Base-by-base conservation (phyloP, 345 rosid genomes). In the Salix suchowensis region DNA sequence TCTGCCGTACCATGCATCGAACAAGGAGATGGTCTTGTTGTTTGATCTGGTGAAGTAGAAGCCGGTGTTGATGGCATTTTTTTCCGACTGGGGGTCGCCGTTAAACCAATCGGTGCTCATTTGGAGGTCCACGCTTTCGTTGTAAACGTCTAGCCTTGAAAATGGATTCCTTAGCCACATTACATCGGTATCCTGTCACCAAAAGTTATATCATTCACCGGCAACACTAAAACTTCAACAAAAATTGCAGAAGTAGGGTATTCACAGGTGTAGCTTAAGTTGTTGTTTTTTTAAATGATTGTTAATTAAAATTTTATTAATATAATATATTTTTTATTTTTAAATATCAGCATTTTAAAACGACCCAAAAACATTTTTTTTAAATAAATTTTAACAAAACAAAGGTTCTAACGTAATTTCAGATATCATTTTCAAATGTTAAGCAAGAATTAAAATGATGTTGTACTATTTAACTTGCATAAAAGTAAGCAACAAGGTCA, bases 131-230 rank as follows among this genome's bases (percentile, higher is more conserved):
- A 77, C 13, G 3, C 37, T 81, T 24, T 67, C 62, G 39, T 73
- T 81, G 1, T 58, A 23, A 23, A 9, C 37, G 71, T 50, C 69
- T 37, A 81, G 40, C n/a, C 50, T 73, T 28, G 80, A 52, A 65
- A 81, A 61, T 32, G 84, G 84, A 66, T 81, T 81, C 74, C 84
- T 77, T 1, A 81, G 77, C 84, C 81, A 81, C 78, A 81, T 39
- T 0, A 77, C 80, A 39, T 81, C 84, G 0, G 60, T 55, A 52
- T 81, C 81, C 84, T 81, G 78, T 50, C 23, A 46, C 19, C 16
- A 10, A 50, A 23, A 23, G 10, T 4, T n/a, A 24, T 10, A 10
- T 1, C 6, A 58, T 1, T 3, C 64, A n/a, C 10, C 3, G 10
- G 15, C 64, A 58, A 55, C 9, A 9, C 62, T 55, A 24, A 14